Evolutionary conservation across 2,329 filamentous ascomycete genomes (phyloP), one percentile per base, ranked within the genome.

Genomic region (Berkeleyomyces basicola): DNA sequence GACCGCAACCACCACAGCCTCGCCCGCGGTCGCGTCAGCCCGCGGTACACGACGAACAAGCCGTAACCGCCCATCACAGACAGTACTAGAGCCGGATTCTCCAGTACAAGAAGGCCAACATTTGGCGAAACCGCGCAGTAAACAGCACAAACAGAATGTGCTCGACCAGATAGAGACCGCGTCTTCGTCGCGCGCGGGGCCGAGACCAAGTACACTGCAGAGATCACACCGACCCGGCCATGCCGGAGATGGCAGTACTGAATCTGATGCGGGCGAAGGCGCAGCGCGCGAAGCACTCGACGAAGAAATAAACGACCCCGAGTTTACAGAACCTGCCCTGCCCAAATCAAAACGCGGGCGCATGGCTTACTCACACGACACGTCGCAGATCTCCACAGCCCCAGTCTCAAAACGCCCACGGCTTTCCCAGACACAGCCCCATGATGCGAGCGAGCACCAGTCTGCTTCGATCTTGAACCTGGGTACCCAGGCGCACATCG

Each of bases 401-500:
- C 2, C 61, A 43, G 49, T 16, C 39, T 53, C 49, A 4, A 53
- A 53, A 53, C 49, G 49, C 4, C 31, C 6, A 33, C 49, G 49
- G 4, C 49, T 53, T 11, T 37, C 31, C 6, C 49, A 53, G 31
- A 4, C 49, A 11, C 49, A 7, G 16, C 3, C 31, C 16, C 11
- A 4, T 7, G 49, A 53, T 36, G 31, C 7, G 33, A 5, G 3
- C 9, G 23, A 11, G 31, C 11, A 10, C 7, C 9, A 23, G 7
- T 31, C 23, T 7, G 16, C 44, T 14, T 42, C 51, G 3, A n/a
- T 36, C 3, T 44, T n/a, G 6, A 37, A 51, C 57, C 57, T 57
- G 7, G 63, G 47, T 9, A 49, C 59, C 7, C 44, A 63, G 65
- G 42, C 69, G 70, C 33, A 82, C 79, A n/a, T 51, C 33, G 58